Evolutionary conservation across 2,329 filamentous ascomycete species (phyloP), one percentile per base, ranked within the genome.

Genomic region (Botrytis tulipae): DNA sequence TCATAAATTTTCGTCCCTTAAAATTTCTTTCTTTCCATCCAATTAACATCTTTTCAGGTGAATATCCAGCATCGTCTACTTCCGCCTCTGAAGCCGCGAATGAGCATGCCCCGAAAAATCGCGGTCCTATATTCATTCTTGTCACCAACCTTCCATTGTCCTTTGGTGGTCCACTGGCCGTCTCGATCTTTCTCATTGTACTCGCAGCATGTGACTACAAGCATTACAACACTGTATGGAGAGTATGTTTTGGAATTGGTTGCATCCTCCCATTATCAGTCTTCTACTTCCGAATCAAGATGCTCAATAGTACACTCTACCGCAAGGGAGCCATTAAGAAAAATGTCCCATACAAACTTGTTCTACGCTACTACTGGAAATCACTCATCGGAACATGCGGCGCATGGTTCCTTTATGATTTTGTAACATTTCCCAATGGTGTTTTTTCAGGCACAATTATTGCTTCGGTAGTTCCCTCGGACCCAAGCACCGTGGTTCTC

Each of bases 211-310:
- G 79, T 70, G 82, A 80, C 22, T 78, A 73, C 70, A 78, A 76
- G 60, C 82, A 80, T 74, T 82, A 82, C 78, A 82, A 79, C 63
- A 85, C 83, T 2, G 82, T 86, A 12, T 86, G 85, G 85, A 82
- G 85, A 6, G 83, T 86, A 2, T 86, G 85, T 76, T 85, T 86
- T 72, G 85, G 83, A 9, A 84, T 87, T 61, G 85, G 85, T 35
- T 83, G 84, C 54, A 76, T 86, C 60, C 81, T 87, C 25, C 87
- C 87, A 0, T 80, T 89, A 14, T 84, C 84, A 3, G 83, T 89
- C 60, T 87, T 89, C 73, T 88, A 88, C 78, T 87, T 89, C 74
- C 86, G 87, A 22, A 79, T 89, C 59, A 86, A 83, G 75, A 86
- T 86, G 83, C 80, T 86, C 66, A 88, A 84, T 80, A 88, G 81